Percentiles rank a stretch among this genome's conserved stretches.
Conservation (phyloP, 306 rosid species). For the Prunus mongolica region DNA sequence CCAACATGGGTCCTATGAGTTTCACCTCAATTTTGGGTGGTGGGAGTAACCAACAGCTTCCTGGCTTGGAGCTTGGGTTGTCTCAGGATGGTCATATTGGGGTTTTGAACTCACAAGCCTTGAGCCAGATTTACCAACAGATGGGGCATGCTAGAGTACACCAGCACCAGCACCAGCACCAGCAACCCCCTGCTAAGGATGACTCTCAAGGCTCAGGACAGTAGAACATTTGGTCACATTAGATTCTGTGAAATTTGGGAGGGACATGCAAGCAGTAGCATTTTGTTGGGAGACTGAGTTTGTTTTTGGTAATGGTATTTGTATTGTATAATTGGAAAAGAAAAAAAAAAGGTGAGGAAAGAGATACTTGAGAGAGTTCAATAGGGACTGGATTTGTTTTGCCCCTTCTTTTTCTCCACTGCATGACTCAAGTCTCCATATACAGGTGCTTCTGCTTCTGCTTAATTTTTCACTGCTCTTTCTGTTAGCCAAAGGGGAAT, state of each 20-base stretch:
- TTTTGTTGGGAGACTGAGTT: slow-evolving; percentile 44
- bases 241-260: slow-evolving; percentile 21
- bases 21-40: slow-evolving; percentile 94
- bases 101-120: slow-evolving; percentile 73
- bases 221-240: slow-evolving; percentile 24
- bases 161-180: slow-evolving; percentile 43
- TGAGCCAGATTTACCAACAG: slow-evolving; percentile 94
- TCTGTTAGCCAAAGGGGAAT: neutral
- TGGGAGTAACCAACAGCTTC: slow-evolving; percentile 53
- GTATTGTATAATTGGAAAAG: slow-evolving; percentile 50
- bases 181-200: slow-evolving; percentile 63
- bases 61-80: slow-evolving; percentile 90
- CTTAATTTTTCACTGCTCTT: neutral
- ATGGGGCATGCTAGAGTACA: slow-evolving; percentile 79
- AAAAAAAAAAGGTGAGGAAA: slow-evolving; percentile 29
- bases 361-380: slow-evolving; percentile 44
- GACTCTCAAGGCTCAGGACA: slow-evolving; percentile 92
- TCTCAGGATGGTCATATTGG: slow-evolving; percentile 94
- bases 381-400: slow-evolving; percentile 67
- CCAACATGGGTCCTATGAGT: slow-evolving; percentile 79
- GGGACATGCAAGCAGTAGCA: slow-evolving; percentile 28
- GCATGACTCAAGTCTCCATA: slow-evolving; percentile 52
- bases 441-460: slow-evolving; percentile 41
- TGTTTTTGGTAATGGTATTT: slow-evolving; percentile 37
- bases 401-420: slow-evolving; percentile 50